Conservation (phyloP, 2,329 filamentous ascomycete species). For the Chrysoporthe puriensis region DNA sequence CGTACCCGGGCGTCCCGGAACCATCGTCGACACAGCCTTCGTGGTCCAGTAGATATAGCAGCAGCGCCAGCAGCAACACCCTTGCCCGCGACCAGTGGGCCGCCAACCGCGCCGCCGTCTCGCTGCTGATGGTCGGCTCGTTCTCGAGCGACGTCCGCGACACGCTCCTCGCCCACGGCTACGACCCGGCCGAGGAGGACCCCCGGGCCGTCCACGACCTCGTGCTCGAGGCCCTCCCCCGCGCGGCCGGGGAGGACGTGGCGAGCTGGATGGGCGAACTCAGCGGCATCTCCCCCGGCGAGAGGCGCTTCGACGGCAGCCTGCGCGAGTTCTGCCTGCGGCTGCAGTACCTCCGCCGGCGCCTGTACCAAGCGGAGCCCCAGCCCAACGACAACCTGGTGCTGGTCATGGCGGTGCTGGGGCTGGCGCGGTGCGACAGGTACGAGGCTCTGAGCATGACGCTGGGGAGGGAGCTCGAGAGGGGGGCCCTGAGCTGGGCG, state of each 20-base stretch:
- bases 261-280: slow-evolving; percentile 25
- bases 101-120: slow-evolving; percentile 24
- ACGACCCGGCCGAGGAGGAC: slow-evolving; percentile 23
- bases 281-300: slow-evolving; percentile 19
- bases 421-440: slow-evolving; percentile 19
- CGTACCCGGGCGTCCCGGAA: slow-evolving; percentile 22
- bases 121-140: slow-evolving; percentile 27
- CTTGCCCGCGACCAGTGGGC: slow-evolving; percentile 22
- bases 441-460: slow-evolving; percentile 26
- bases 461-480: slow-evolving; percentile 27
- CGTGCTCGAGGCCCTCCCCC: slow-evolving; percentile 23
- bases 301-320: slow-evolving; percentile 25
- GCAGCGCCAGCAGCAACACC: not conserved
- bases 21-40: not conserved
- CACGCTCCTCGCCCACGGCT: slow-evolving; percentile 27
- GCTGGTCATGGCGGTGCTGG: slow-evolving; percentile 28
- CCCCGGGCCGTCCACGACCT: slow-evolving; percentile 25
- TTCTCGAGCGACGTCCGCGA: slow-evolving; percentile 27
- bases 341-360: slow-evolving; percentile 24
- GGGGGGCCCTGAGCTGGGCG: slow-evolving; percentile 23
- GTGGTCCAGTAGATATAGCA: slow-evolving; percentile 5
- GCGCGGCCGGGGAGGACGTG: slow-evolving; percentile 24
- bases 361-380: slow-evolving; percentile 27
- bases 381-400: slow-evolving; percentile 29
- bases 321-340: slow-evolving; percentile 24